Conservation (phyloP, 2,329 filamentous ascomycete genomes). For the Alternaria brassicae region DNA sequence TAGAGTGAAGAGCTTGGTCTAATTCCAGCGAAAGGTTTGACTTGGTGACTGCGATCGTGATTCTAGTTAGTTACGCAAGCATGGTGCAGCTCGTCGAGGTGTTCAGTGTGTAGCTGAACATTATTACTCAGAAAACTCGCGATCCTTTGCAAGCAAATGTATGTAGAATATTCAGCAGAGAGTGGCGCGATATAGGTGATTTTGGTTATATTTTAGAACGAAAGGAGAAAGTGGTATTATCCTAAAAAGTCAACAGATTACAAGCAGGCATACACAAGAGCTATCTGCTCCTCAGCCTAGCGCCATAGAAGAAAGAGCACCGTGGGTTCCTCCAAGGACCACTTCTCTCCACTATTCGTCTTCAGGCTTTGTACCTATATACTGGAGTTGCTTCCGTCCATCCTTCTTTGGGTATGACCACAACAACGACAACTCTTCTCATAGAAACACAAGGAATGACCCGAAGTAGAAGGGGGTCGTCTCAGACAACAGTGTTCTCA, state of each 20-base stretch:
- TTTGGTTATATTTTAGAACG: background rate
- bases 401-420: constrained; percentile 4
- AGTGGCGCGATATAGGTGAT: background rate
- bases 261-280: constrained; percentile 19
- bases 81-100: background rate
- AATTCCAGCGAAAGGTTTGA: background rate
- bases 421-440: constrained; percentile 3
- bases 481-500: constrained; percentile 12
- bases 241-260: constrained; percentile 24
- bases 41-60: background rate
- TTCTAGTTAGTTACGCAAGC: background rate
- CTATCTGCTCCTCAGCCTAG: constrained; percentile 4
- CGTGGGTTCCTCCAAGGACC: constrained; percentile 3
- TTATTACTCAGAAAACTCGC: too few species aligned
- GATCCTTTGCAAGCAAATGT: too few species aligned
- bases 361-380: constrained; percentile 1
- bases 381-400: constrained; percentile 1
- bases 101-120: background rate
- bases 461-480: constrained; percentile 2
- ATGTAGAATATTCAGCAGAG: background rate
- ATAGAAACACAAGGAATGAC: background rate
- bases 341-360: background rate
- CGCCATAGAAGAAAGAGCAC: constrained; percentile 1
- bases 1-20: too few species aligned
- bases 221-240: constrained; percentile 28